A percentile compares a stretch with the other conserved stretches of the same genome.
Evolutionary conservation across 331 rosid species (phyloP).

Genomic region (Acacia concinna): DNA sequence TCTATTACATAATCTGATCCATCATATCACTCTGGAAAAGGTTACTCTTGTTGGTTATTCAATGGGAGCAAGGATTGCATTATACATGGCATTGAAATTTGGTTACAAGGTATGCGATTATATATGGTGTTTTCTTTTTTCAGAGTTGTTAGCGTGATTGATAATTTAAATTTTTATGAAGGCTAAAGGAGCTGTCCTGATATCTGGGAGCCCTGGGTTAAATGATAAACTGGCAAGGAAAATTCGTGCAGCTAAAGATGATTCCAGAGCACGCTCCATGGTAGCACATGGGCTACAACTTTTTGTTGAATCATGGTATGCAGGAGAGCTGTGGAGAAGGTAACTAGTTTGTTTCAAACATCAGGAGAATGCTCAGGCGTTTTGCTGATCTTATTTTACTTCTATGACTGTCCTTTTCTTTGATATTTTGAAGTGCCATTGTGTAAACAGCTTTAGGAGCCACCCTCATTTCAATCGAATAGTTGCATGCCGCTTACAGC

Average conservation of each 20-base stretch:
- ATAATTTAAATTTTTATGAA: slow-evolving; percentile 40
- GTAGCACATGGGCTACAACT: slow-evolving; percentile 61
- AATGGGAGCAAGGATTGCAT: slow-evolving; percentile 91
- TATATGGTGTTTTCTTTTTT: slow-evolving; percentile 27
- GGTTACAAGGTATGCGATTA: slow-evolving; percentile 52
- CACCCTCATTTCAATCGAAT: slow-evolving; percentile 75
- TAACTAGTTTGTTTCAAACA: slow-evolving; percentile 31
- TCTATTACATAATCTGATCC: slow-evolving; percentile 49
- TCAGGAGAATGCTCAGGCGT: slow-evolving; percentile 24
- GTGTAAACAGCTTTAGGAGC: slow-evolving; percentile 66
- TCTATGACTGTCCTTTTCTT: background rate
- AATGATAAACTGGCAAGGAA: slow-evolving; percentile 65
- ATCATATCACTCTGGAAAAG: slow-evolving; percentile 54
- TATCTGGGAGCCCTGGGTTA: slow-evolving; percentile 93
- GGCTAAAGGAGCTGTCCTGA: slow-evolving; percentile 74
- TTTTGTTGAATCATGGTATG: slow-evolving; percentile 79
- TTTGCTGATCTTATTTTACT: slow-evolving; percentile 25
- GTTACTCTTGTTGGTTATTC: slow-evolving; percentile 86
- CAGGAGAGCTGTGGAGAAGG: slow-evolving; percentile 86
- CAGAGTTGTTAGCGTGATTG: background rate
- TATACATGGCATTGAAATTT: slow-evolving; percentile 76
- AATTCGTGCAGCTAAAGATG: slow-evolving; percentile 78
- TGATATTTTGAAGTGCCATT: background rate
- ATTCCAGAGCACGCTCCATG: slow-evolving; percentile 66
- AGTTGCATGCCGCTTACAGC: slow-evolving; percentile 59